A percentile compares a stretch with the other conserved stretches of the same genome.
Conservation (phyloP, 164 flowering plant species). For the Piper betle region DNA sequence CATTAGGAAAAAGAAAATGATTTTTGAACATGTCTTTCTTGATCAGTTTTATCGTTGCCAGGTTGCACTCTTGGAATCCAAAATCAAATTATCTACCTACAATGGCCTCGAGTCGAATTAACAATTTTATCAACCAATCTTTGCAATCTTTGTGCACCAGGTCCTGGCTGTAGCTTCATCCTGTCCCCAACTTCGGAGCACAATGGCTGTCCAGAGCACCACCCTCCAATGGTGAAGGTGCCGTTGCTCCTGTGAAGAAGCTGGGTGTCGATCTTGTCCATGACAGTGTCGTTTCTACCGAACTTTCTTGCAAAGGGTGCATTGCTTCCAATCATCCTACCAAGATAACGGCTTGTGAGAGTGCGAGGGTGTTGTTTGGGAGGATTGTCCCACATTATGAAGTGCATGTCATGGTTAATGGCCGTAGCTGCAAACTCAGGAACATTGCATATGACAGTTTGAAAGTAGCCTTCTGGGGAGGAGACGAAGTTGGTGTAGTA, state of each 20-base stretch:
- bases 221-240: conserved; percentile 69
- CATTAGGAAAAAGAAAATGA: no score
- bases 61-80: no score
- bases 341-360: conserved; percentile 42
- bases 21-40: no score
- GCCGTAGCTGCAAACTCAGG: conserved; percentile 47
- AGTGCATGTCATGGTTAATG: conserved; percentile 72
- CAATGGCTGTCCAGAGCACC: conserved; percentile 55
- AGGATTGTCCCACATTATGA: conserved; percentile 72
- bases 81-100: no score
- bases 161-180: conserved; percentile 39
- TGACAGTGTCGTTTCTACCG: conserved; percentile 27
- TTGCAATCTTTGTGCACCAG: conserved; percentile 47
- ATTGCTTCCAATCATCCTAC: conserved; percentile 38
- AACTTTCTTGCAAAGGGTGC: conserved; percentile 86
- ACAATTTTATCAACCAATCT: conserved; percentile 26
- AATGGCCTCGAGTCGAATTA: not conserved
- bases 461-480: conserved; percentile 86
- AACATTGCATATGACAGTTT: conserved; percentile 67
- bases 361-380: conserved; percentile 72
- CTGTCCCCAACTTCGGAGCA: conserved; percentile 49
- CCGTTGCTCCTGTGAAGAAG: conserved; percentile 41
- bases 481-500: conserved; percentile 78
- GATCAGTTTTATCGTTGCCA: no score
- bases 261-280: conserved; percentile 53